phyloP scores from a whole-genome alignment of 2,329 filamentous ascomycete genomes.

The Penicillium nordicum region DNA sequence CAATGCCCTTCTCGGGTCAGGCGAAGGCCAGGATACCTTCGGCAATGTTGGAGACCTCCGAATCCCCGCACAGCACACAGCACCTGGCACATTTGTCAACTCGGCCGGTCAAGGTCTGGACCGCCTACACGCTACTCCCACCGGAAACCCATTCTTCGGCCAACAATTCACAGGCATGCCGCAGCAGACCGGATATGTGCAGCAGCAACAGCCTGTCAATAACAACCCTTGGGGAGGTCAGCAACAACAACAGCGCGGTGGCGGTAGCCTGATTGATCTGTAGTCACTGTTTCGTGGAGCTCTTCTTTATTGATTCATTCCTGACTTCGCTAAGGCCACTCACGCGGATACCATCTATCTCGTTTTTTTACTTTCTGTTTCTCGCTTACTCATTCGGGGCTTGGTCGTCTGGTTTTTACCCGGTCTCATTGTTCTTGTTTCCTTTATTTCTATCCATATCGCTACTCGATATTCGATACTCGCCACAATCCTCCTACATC shows the following conservation, averaged over 20 bases:
- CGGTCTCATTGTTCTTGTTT: not conserved
- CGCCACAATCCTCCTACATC: not conserved
- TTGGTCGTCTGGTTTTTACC: slow-evolving; percentile 5
- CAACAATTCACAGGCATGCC: slow-evolving; percentile 73
- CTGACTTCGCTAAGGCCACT: slow-evolving; percentile 2
- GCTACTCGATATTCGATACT: not conserved
- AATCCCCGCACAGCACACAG: slow-evolving; percentile 93
- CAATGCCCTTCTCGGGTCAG: slow-evolving; percentile 78
- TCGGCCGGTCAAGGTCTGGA: slow-evolving; percentile 80
- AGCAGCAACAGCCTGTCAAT: slow-evolving; percentile 47
- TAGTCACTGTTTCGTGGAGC: slow-evolving; percentile 28
- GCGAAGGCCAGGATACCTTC: slow-evolving; percentile 95
- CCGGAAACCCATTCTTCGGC: slow-evolving; percentile 80
- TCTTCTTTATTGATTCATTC: slow-evolving; percentile 1
- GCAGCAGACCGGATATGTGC: slow-evolving; percentile 45
- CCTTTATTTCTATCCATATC: not conserved
- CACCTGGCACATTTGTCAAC: slow-evolving; percentile 94
- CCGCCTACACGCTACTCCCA: slow-evolving; percentile 63
- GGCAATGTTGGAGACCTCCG: slow-evolving; percentile 95
- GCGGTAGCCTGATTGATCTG: slow-evolving; percentile 62
- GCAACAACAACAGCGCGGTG: slow-evolving; percentile 46
- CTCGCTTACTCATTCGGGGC: not conserved
- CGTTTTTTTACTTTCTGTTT: not conserved
- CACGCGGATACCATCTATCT: slow-evolving; percentile 9
- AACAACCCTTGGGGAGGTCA: slow-evolving; percentile 57